Conservation (phyloP, 345 rosid species). For the Salix purpurea region DNA sequence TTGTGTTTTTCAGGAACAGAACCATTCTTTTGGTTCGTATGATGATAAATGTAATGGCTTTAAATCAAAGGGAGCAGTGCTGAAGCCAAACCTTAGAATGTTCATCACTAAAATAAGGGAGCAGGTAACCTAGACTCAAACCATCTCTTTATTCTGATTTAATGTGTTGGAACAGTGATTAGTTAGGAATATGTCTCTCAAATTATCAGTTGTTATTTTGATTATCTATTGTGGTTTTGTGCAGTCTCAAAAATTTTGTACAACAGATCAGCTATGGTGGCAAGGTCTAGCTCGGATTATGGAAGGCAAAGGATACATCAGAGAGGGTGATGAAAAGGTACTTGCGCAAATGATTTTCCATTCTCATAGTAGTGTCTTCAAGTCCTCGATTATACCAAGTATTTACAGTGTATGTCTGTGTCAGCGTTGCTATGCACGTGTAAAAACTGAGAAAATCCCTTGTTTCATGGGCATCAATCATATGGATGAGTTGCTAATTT, state of each 20-base stretch:
- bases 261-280: constrained; percentile 73
- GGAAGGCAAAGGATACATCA: constrained; percentile 69
- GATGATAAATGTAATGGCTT: constrained; percentile 35
- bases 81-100: constrained; percentile 55
- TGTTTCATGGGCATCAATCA: too few species aligned
- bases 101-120: constrained; percentile 63
- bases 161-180: too few species aligned
- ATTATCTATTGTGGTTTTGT: constrained; percentile 18
- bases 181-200: neutral
- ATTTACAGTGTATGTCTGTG: too few species aligned
- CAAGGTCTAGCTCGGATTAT: constrained; percentile 76
- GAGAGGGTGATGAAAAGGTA: constrained; percentile 64
- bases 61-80: constrained; percentile 23
- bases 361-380: neutral
- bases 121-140: constrained; percentile 37
- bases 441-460: too few species aligned
- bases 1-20: constrained; percentile 27
- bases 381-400: neutral
- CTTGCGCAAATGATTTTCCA: neutral
- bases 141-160: neutral
- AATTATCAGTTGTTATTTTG: constrained; percentile 11
- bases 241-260: constrained; percentile 54
- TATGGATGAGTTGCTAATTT: too few species aligned
- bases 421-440: too few species aligned
- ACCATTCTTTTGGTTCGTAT: constrained; percentile 26